Evolutionary conservation across 768 basidiomycete genomes (phyloP), one percentile per base, ranked within the genome.

Genomic region (Boletus speciosus): DNA sequence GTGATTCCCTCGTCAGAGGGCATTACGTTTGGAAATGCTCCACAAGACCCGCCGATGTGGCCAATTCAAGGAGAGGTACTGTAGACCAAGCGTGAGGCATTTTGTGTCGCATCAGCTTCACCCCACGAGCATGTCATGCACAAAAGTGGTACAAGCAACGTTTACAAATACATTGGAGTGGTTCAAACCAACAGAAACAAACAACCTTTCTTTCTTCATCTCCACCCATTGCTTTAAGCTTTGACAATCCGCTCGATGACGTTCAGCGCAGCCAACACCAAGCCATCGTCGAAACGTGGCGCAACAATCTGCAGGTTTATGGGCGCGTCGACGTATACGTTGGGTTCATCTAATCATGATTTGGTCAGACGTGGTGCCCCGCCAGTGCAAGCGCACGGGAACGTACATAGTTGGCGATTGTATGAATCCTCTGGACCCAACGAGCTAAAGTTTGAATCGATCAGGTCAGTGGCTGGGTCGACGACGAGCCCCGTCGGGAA

Each of bases 401-500:
- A 57, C 65, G 32, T 44, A 67, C 66, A 67, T 10, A 55, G 27
- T 1, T 52, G 35, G 14, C 37, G 54, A 16, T 67, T 61, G 35
- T 55, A 62, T 2, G 53, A 53, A 38, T 67, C 67, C 0, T 62
- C 66, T 5, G 60, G 53, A 12, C 66, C 49, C 45, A 67, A 37
- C 16, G 54, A 45, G 1, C 37, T 43, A 29, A 54, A 51, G 25
- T 19, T 21, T 8, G 64, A 42, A 41, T 60, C 40, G 19, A 52
- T 14, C 21, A 48, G 15, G 29, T 73, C 72, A 6, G 67, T 5
- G 2, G 58, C 39, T 38, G 72, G 61, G 49, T 72, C 64, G 42
- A 52, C 57, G 16, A 54, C 37, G 23, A 72, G 66, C n/a, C 76
- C 75, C 19, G 73, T 75, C 8, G 77, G 79, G 64, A 80, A 75